These are phyloP conservation scores for Nemania abortiva DNA, from an alignment of 2,329 filamentous ascomycete genomes.

Conservation along the genomic window DNA sequence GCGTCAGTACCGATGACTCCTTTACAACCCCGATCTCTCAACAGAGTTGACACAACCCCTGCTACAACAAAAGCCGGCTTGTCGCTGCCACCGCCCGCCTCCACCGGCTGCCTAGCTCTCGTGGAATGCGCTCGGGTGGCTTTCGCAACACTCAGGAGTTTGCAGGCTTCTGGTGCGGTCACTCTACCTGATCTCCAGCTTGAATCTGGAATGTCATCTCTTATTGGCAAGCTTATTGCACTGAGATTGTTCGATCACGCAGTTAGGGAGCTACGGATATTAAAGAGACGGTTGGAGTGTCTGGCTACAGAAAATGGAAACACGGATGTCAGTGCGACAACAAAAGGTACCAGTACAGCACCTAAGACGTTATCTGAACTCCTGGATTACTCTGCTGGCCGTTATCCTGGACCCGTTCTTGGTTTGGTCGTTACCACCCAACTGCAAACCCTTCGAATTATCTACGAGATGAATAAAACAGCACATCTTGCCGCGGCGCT, in stretches of 20 bases:
- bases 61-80: conserved; percentile 53
- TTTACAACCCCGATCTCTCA: conserved; percentile 70
- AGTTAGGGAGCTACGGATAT: conserved; percentile 72
- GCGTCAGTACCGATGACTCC: conserved; percentile 70
- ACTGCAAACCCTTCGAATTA: conserved; percentile 72
- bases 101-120: conserved; percentile 64
- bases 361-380: conserved; percentile 67
- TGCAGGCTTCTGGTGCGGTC: conserved; percentile 66
- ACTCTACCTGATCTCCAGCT: conserved; percentile 74
- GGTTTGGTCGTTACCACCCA: conserved; percentile 73
- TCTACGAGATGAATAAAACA: conserved; percentile 71
- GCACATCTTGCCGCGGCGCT: conserved; percentile 68
- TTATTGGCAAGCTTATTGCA: conserved; percentile 73
- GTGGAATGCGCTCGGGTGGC: conserved; percentile 78
- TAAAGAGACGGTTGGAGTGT: conserved; percentile 73
- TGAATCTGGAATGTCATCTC: conserved; percentile 78
- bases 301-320: conserved; percentile 43
- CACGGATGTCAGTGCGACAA: conserved; percentile 52
- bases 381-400: conserved; percentile 68
- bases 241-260: conserved; percentile 76
- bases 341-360: conserved; percentile 52
- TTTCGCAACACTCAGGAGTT: conserved; percentile 72
- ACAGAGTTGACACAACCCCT: conserved; percentile 69
- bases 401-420: conserved; percentile 59
- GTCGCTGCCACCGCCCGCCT: conserved; percentile 46